Base-by-base conservation (phyloP, 208 protist genomes). In the Leishmania martiniquensis region DNA sequence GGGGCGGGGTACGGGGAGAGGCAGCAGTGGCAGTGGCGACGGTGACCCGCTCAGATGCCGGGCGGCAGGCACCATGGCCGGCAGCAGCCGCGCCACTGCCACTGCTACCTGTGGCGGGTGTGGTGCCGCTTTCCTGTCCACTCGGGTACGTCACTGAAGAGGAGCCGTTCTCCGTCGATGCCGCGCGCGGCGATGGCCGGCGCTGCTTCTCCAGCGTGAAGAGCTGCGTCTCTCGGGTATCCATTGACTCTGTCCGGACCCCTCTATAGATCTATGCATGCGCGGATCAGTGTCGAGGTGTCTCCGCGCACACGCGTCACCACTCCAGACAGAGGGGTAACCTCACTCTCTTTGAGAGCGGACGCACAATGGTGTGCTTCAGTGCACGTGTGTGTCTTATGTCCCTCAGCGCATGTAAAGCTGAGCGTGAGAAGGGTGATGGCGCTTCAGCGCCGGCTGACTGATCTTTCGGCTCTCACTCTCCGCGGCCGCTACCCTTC, bases 191-290 rank as follows among this genome's bases (percentile, higher is more conserved):
- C 13, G 72, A 76, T 37, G 72, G 37, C 29, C 72, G 72, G 37
- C 44, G 57, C 72, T 68, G 72, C 59, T 76, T 76, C 72, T 76
- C 72, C 55, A 49, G 57, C 1, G 59, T 76, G 55, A 32, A 47
- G 70, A 32, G 22, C 17, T 29, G 52, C 32, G 51, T 4, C 70
- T n/a, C 34, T 44, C 70, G 51, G 52, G 12, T 32, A n/a, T 74
- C 29, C 49, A 60, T 55, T 15, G 49, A n/a, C 47, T 44, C 37
- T 39, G 47, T 54, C 13, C 22, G 47, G 7, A 39, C 32, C 47
- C n/a, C 29, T 54, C 45, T 39, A 39, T 10, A 39, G 22, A 9
- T 42, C 47, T 49, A 69, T 69, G 39, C 44, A 69, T 49, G 65
- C 65, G 37, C 25, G 68, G 17, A 4, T 72, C 29, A 59, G 20